Percentiles rank a stretch among this genome's conserved stretches.
Conservation (phyloP, 495 filamentous ascomycete species). For the Lindgomyces ingoldianus region DNA sequence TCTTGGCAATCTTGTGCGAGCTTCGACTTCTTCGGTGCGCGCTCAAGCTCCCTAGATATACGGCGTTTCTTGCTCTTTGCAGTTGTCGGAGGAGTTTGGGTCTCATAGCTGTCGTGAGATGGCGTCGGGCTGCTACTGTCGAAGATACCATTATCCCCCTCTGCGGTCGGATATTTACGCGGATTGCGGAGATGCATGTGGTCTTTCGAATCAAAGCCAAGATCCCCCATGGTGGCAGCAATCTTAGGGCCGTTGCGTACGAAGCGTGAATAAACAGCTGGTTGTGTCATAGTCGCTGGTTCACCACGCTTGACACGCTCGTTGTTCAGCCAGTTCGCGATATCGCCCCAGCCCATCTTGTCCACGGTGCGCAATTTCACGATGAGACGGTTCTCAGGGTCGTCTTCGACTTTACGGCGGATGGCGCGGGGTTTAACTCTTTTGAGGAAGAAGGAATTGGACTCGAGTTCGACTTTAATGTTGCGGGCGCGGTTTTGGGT, state of each 20-base stretch:
- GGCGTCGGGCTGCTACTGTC: not conserved
- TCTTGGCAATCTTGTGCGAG: constrained; percentile 6
- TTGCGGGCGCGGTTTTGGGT: not conserved
- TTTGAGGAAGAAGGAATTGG: not conserved
- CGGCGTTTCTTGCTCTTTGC: not conserved
- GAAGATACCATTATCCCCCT: not conserved
- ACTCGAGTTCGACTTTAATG: not conserved
- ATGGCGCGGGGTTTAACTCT: not conserved
- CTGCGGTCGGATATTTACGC: constrained; percentile 4
- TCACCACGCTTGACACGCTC: constrained; percentile 30
- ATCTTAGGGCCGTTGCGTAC: constrained; percentile 39
- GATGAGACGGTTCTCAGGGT: constrained; percentile 41
- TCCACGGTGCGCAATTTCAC: constrained; percentile 33
- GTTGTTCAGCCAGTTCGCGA: constrained; percentile 38
- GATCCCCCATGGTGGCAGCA: constrained; percentile 34
- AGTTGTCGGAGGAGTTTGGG: not conserved
- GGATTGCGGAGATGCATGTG: constrained; percentile 33
- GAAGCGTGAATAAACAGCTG: constrained; percentile 43
- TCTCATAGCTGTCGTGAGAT: not conserved
- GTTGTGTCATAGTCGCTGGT: constrained; percentile 27
- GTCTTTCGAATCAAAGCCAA: constrained; percentile 35
- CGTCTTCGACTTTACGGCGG: constrained; percentile 30
- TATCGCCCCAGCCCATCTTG: constrained; percentile 32
- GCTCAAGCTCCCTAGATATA: not conserved
- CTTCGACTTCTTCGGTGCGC: constrained; percentile 7